These are phyloP conservation scores for Plasmopara viticola DNA, from an alignment of 352 stramenopile genomes.

Conservation along the genomic window DNA sequence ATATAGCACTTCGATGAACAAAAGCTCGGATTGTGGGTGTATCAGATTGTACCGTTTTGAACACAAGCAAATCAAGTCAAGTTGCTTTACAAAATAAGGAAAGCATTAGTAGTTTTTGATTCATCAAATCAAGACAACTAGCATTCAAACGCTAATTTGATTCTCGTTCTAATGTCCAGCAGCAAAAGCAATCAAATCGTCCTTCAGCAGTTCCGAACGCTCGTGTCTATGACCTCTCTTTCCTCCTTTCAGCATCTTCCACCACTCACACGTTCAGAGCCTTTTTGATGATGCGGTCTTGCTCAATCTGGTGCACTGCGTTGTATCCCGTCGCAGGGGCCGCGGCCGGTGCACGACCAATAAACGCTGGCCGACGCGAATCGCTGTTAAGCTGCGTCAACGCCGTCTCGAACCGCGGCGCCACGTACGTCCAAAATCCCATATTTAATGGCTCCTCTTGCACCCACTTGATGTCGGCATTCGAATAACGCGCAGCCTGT, in stretches of 20 bases:
- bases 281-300: constrained; percentile 89
- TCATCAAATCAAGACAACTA: too few species aligned
- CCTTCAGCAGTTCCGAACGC: background rate
- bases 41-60: too few species aligned
- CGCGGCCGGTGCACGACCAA: constrained; percentile 90
- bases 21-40: too few species aligned
- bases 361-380: constrained; percentile 84
- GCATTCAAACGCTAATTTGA: too few species aligned
- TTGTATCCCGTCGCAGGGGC: constrained; percentile 95
- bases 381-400: constrained; percentile 88
- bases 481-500: constrained; percentile 82
- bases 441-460: constrained; percentile 98
- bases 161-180: too few species aligned
- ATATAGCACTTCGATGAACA: too few species aligned
- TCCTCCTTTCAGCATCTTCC: constrained; percentile 1
- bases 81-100: too few species aligned
- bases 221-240: constrained; percentile 5
- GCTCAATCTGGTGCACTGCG: constrained; percentile 90
- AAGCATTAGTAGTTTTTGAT: too few species aligned
- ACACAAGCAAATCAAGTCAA: too few species aligned
- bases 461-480: constrained; percentile 92
- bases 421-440: constrained; percentile 92
- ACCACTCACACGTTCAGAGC: constrained; percentile 49
- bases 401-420: constrained; percentile 93
- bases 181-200: too few species aligned